Percentiles rank a stretch among this genome's conserved stretches.
phyloP scores from a whole-genome alignment of 2,329 filamentous ascomycete species.

The Fusarium zealandicum region DNA sequence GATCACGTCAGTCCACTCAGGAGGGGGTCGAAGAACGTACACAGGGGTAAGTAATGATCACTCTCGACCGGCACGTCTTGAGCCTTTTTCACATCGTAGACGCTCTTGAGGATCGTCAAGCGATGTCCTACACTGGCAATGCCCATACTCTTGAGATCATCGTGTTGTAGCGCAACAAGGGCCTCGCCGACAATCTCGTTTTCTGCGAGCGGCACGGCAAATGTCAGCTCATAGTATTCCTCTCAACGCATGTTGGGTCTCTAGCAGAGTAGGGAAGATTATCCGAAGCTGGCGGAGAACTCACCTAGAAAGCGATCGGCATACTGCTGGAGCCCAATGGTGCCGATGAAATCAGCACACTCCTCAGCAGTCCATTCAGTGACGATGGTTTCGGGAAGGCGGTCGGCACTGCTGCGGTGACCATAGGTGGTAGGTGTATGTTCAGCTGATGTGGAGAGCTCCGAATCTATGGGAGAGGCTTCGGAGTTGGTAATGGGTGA shows the following conservation, averaged over 20 bases:
- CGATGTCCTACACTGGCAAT: constrained; percentile 92
- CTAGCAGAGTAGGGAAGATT: not conserved
- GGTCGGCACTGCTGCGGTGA: constrained; percentile 69
- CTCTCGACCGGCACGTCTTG: constrained; percentile 90
- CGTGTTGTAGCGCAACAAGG: constrained; percentile 85
- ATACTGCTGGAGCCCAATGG: constrained; percentile 83
- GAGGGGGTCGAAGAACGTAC: constrained; percentile 57
- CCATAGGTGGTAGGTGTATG: constrained; percentile 83
- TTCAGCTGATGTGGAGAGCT: constrained; percentile 71
- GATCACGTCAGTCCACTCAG: constrained; percentile 32
- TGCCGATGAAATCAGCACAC: constrained; percentile 86
- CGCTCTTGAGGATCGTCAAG: constrained; percentile 91
- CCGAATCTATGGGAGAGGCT: constrained; percentile 74
- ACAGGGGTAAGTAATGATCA: constrained; percentile 91
- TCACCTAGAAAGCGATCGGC: constrained; percentile 82
- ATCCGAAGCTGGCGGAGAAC: constrained; percentile 45
- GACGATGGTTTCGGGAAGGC: constrained; percentile 76
- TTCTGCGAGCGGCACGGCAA: constrained; percentile 60
- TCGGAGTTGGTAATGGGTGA: constrained; percentile 75
- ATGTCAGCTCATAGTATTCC: constrained; percentile 25
- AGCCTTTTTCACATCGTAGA: constrained; percentile 95
- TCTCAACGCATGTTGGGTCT: not conserved
- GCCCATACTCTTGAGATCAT: constrained; percentile 94
- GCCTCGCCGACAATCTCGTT: constrained; percentile 95
- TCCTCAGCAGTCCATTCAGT: constrained; percentile 85